Evolutionary conservation across 345 rosid genomes (phyloP).

Genomic region (Syzygium grande): DNA sequence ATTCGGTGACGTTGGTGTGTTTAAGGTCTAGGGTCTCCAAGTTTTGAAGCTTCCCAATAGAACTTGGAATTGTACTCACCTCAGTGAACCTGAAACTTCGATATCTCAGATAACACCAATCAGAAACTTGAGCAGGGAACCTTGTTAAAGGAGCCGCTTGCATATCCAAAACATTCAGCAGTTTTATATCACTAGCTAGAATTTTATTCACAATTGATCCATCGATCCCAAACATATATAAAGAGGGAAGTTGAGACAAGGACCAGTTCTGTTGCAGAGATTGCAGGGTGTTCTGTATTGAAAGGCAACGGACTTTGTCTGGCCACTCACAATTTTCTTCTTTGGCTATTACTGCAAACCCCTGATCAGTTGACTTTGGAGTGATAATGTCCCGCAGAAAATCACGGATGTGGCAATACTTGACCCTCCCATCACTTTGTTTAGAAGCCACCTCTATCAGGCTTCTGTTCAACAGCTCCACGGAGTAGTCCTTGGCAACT

Average conservation of each 20-base stretch:
- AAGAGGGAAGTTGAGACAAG: slow-evolving; percentile 22
- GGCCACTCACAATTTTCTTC: slow-evolving; percentile 8
- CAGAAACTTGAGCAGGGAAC: slow-evolving; percentile 24
- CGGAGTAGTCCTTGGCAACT: slow-evolving; percentile 31
- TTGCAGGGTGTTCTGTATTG: slow-evolving; percentile 13
- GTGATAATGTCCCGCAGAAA: slow-evolving; percentile 25
- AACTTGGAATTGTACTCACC: slow-evolving; percentile 21
- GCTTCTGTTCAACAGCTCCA: slow-evolving; percentile 31
- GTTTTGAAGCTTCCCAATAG: slow-evolving; percentile 31
- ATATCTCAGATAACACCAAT: slow-evolving; percentile 20
- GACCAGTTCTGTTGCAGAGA: slow-evolving; percentile 1
- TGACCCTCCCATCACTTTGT: slow-evolving; percentile 21
- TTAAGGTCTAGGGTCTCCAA: slow-evolving; percentile 41
- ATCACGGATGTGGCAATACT: slow-evolving; percentile 26
- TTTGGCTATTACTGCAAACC: slow-evolving; percentile 18
- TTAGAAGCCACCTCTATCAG: slow-evolving; percentile 19
- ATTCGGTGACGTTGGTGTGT: slow-evolving; percentile 19
- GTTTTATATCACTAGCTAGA: slow-evolving; percentile 4
- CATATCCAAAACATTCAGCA: slow-evolving; percentile 33
- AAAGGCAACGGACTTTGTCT: slow-evolving; percentile 34
- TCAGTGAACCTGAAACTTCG: slow-evolving; percentile 25
- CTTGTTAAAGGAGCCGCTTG: slow-evolving; percentile 12
- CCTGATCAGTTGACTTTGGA: slow-evolving; percentile 25
- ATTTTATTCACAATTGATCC: background rate
- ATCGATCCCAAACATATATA: slow-evolving; percentile 23